Evolutionary conservation across 1,284 basidiomycete genomes (phyloP), one percentile per base, ranked within the genome.

Genomic region (Cryptococcus floricola): DNA sequence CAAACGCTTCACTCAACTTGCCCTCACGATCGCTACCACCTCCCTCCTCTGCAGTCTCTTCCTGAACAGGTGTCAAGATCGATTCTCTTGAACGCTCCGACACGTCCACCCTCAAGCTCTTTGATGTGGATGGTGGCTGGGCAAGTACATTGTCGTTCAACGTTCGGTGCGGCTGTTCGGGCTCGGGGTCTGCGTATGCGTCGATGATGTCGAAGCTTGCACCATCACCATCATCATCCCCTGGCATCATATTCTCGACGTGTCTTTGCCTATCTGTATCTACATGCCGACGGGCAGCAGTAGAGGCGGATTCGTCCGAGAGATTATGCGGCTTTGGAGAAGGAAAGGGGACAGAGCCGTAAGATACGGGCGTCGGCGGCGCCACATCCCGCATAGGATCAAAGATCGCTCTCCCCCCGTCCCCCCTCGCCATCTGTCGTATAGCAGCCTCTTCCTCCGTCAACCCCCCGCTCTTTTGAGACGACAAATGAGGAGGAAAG

Each of bases 151-250:
- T 10, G 31, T 10, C 10, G 10, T 34, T 34, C 31, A 34, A 34
- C 31, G 31, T 23, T 23, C 31, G 31, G 10, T 5, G 10, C 4
- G 6, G 31, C 10, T 50, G 34, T n/a, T 50, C 49, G 1, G 28
- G 7, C 9, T 10, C 28, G 12, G 18, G 25, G 13, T 45, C 44
- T 7, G 37, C 52, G 28, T 50, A 54, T 7, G 53, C 19, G n/a
- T 47, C 49, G 27, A 54, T 54, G 27, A 54, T 50, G 23, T 54
- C 53, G 28, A 46, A 25, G 3, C n/a, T n/a, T n/a, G 31, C 34
- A 18, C 48, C 19, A 38, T 50, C 48, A 14, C 48, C 44, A 12
- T 48, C 18, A 10, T 50, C 39, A 39, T 23, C 28, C 6, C 18
- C 28, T 13, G 19, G 12, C 31, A 4, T 10, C 31, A 4, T 10